These are phyloP conservation scores for Meredithiella fracta DNA, from an alignment of 2,329 filamentous ascomycete genomes.

Conservation along the genomic window DNA sequence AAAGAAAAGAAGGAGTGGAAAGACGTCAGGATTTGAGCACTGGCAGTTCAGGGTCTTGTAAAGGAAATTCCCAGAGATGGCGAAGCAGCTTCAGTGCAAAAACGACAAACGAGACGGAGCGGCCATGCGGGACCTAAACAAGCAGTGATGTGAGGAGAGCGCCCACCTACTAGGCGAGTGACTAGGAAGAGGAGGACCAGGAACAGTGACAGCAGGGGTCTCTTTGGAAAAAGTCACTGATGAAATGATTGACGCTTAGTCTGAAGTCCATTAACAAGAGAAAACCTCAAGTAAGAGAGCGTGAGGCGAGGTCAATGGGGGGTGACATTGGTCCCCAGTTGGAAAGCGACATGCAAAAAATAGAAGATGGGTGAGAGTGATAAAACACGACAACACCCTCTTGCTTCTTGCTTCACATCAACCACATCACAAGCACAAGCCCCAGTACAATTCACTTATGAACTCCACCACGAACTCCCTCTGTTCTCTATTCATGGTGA, in stretches of 20 bases:
- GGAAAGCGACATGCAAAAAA: too few species aligned
- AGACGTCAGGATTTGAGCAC: not conserved
- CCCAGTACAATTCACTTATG: not conserved
- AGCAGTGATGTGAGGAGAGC: not conserved
- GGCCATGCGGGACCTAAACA: not conserved
- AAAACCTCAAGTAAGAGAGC: not conserved
- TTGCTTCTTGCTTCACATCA: not conserved
- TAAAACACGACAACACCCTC: not conserved
- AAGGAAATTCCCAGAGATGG: not conserved
- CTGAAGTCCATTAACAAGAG: not conserved
- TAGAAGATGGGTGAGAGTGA: too few species aligned
- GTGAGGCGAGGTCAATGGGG: too few species aligned
- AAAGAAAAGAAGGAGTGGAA: slow-evolving; percentile 1
- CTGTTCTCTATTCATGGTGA: too few species aligned
- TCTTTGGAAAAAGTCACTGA: not conserved
- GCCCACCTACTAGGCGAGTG: not conserved
- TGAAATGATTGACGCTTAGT: not conserved
- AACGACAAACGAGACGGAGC: not conserved
- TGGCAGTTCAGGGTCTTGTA: not conserved
- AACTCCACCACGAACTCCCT: not conserved
- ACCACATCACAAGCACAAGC: not conserved
- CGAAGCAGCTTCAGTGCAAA: not conserved
- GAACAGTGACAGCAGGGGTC: not conserved
- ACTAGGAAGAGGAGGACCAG: not conserved
- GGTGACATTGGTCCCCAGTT: too few species aligned